Evolutionary conservation across 2,329 filamentous ascomycete species (phyloP).

Genomic region (Ceratocystiopsis sp.): DNA sequence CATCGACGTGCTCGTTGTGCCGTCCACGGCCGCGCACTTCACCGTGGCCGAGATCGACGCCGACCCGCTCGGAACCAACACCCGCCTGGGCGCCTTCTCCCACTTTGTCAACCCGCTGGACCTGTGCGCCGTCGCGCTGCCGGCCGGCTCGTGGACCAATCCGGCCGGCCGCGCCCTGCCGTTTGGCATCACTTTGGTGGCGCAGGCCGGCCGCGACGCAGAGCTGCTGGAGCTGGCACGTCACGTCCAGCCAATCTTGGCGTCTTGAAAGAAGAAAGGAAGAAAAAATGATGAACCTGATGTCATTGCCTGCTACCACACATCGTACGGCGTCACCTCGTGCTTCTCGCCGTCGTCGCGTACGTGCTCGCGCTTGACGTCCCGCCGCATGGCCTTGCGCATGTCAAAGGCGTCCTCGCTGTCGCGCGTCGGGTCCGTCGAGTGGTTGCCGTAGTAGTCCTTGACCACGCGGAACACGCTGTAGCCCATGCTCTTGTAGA

Average conservation of each 20-base stretch:
- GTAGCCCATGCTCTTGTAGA: conserved; percentile 88
- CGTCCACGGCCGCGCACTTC: conserved; percentile 32
- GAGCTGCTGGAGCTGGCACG: conserved; percentile 5
- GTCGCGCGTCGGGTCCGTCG: conserved; percentile 40
- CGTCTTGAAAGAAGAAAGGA: too few species aligned
- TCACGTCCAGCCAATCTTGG: too few species aligned
- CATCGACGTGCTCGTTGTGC: conserved; percentile 35
- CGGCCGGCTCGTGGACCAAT: conserved; percentile 23
- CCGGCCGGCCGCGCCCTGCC: conserved; percentile 16
- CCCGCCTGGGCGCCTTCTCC: conserved; percentile 35
- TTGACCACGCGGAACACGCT: conserved; percentile 77
- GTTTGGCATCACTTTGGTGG: conserved; percentile 22
- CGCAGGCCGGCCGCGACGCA: background rate
- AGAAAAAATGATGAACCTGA: too few species aligned
- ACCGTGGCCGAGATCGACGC: conserved; percentile 31
- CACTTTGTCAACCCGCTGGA: conserved; percentile 46
- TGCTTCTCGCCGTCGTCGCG: conserved; percentile 66
- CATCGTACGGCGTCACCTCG: conserved; percentile 65
- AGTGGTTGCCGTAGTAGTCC: conserved; percentile 84
- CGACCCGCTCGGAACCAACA: conserved; percentile 37
- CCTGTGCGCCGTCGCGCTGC: conserved; percentile 34
- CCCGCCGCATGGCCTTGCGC: conserved; percentile 77
- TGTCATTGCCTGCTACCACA: conserved; percentile 42
- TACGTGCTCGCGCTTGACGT: conserved; percentile 58
- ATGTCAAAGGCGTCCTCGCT: conserved; percentile 92